These are phyloP conservation scores for Populus trichocarpa DNA, from an alignment of 441 rosid species.

Conservation along the genomic window DNA sequence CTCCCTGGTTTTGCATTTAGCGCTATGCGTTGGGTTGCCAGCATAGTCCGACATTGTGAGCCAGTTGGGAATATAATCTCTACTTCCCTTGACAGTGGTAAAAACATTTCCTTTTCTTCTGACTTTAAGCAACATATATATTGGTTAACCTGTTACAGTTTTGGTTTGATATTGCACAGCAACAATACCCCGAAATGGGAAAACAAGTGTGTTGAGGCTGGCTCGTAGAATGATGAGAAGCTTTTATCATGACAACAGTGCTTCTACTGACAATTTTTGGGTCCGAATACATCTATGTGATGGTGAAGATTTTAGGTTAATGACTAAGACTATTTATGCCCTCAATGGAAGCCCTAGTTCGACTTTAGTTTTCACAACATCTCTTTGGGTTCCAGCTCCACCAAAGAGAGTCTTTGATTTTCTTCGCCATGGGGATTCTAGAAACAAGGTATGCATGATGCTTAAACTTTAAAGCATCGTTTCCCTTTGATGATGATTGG, in stretches of 20 bases:
- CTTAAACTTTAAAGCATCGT: neutral
- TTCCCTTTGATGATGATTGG: neutral
- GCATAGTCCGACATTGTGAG: conserved; percentile 28
- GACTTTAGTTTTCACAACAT: conserved; percentile 33
- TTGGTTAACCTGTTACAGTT: too few relatives aligned
- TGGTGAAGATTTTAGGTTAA: conserved; percentile 31
- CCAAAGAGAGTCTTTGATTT: conserved; percentile 33
- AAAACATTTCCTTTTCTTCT: neutral
- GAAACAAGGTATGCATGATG: conserved; percentile 32
- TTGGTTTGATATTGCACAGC: conserved; percentile 16
- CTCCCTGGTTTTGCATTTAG: conserved; percentile 42
- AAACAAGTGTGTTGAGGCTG: conserved; percentile 33
- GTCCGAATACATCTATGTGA: conserved; percentile 20
- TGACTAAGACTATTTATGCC: conserved; percentile 12
- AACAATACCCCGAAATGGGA: conserved; percentile 26
- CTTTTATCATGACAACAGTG: conserved; percentile 28
- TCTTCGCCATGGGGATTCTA: conserved; percentile 23
- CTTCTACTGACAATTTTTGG: conserved; percentile 33
- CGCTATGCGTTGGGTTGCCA: conserved; percentile 48
- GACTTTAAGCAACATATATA: neutral
- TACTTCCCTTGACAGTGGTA: conserved; percentile 24
- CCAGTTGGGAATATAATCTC: conserved; percentile 25
- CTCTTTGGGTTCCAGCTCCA: conserved; percentile 30
- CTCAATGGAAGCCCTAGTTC: conserved; percentile 15
- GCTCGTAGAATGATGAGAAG: conserved; percentile 38